Conservation (phyloP, 164 flowering plant species). For the Umbilicus rupestris region DNA sequence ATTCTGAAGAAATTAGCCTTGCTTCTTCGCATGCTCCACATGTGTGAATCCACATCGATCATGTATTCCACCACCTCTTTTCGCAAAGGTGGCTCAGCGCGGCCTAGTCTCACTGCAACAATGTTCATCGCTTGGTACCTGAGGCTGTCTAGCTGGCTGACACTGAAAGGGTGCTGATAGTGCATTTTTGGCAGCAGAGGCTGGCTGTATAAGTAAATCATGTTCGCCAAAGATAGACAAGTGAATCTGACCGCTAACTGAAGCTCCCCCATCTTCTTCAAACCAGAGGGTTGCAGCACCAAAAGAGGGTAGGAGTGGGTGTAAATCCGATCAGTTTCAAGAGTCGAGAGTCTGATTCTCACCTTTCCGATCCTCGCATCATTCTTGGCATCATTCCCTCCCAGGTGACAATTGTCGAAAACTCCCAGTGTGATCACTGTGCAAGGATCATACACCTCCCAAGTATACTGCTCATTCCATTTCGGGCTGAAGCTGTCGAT, state of each 20-base stretch:
- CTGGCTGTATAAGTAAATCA: constrained; percentile 8
- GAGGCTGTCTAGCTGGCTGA: constrained; percentile 3
- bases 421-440: constrained; percentile 8
- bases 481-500: constrained; percentile 7
- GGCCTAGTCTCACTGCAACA: constrained; percentile 2
- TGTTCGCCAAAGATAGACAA: neutral
- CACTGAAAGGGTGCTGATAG: constrained; percentile 4
- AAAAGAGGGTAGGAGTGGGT: constrained; percentile 1
- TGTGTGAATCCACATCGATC: constrained; percentile 8
- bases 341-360: constrained; percentile 6
- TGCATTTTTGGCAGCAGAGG: constrained; percentile 10
- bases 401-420: constrained; percentile 7
- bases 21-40: constrained; percentile 11
- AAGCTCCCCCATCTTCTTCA: constrained; percentile 10
- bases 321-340: constrained; percentile 10
- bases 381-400: neutral
- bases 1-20: constrained; percentile 8
- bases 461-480: constrained; percentile 9
- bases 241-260: constrained; percentile 9
- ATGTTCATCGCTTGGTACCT: constrained; percentile 8
- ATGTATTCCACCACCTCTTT: constrained; percentile 9
- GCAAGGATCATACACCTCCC: constrained; percentile 8
- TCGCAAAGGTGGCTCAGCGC: constrained; percentile 6
- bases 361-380: constrained; percentile 7
- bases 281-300: neutral